These are phyloP conservation scores for Tulasnella sp. DNA, from an alignment of 768 basidiomycete species.

Conservation along the genomic window DNA sequence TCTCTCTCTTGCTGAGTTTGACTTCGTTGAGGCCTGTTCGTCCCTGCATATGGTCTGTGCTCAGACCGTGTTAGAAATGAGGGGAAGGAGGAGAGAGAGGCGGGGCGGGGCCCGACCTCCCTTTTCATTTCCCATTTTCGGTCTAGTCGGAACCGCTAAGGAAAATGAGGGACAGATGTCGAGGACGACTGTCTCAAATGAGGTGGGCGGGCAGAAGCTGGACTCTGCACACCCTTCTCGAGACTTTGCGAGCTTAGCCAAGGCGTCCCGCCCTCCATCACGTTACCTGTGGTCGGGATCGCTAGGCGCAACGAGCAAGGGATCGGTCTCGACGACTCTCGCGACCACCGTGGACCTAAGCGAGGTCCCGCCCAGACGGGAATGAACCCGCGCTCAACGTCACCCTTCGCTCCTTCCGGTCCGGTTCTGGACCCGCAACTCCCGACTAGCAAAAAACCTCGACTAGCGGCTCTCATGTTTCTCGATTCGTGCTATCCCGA, in stretches of 20 bases:
- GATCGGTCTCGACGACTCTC: neutral
- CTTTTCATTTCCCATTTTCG: conserved; percentile 6
- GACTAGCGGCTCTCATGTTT: neutral
- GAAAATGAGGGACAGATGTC: neutral
- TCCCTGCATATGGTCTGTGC: neutral
- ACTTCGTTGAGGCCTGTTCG: neutral
- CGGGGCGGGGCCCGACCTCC: neutral
- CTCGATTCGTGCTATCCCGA: neutral
- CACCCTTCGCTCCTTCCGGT: neutral
- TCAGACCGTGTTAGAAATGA: neutral
- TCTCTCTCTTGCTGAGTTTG: neutral
- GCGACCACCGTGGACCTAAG: neutral
- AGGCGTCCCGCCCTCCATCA: neutral
- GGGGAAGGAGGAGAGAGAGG: neutral
- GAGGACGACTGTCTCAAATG: conserved; percentile 2
- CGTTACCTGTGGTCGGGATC: neutral
- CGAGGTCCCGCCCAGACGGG: neutral
- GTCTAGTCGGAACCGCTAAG: neutral
- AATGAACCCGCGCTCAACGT: neutral
- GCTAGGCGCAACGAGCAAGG: neutral
- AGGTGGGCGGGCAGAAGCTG: conserved; percentile 1
- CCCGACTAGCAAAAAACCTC: neutral
- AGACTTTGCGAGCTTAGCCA: neutral
- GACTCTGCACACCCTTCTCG: neutral
- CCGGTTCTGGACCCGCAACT: neutral